Base-by-base conservation (phyloP, 148 eudicot species). In the Heliosperma pusillum region DNA sequence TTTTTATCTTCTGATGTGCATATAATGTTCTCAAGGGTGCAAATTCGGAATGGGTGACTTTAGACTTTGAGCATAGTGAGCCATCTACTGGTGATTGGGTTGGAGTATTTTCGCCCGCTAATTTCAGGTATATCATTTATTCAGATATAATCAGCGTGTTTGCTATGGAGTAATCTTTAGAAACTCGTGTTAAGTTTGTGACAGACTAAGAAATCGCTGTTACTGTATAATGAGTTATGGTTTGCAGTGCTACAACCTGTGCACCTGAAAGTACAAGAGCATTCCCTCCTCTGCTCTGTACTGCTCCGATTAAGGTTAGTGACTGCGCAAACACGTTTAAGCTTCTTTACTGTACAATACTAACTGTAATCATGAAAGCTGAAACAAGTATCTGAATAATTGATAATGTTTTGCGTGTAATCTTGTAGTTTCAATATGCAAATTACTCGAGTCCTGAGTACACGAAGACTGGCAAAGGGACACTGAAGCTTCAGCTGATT, bases 51-150 rank as follows among this genome's bases (percentile, higher is more conserved):
- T 50, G 55, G 55, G 55, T 50, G 55, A 15, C 55, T 17, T 50
- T 50, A 50, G 4, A 50, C 13, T 50, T 11, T 50, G 17, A 50
- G 55, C 55, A 50, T 15, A 50, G 55, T 50, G 19, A 15, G 55
- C 96, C 96, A n/a, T 80, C 97, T 16, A 29, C 5, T 72, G 82
- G 81, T 80, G 98, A 94, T 68, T 94, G 98, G 98, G 81, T 94
- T 70, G 98, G 98, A 13, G 97, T 94, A 26, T 94, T 94, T 81
- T 91, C 98, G 25, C 98, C 98, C 25, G 91, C 93, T 33, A 90
- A 87, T 76, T 94, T 91, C 88, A 94, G 89, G 95, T 91, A 76
- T 33, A 30, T 20, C 69, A 17, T 16, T 19, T 24, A 17, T 44
- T 45, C 45, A 65, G 36, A 3, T 33, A 33, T 33, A 33, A 33